A percentile compares a stretch with the other conserved stretches of the same genome.
Evolutionary conservation across 202 grass and related monocot species (phyloP).

Genomic region (Carex arenaria): DNA sequence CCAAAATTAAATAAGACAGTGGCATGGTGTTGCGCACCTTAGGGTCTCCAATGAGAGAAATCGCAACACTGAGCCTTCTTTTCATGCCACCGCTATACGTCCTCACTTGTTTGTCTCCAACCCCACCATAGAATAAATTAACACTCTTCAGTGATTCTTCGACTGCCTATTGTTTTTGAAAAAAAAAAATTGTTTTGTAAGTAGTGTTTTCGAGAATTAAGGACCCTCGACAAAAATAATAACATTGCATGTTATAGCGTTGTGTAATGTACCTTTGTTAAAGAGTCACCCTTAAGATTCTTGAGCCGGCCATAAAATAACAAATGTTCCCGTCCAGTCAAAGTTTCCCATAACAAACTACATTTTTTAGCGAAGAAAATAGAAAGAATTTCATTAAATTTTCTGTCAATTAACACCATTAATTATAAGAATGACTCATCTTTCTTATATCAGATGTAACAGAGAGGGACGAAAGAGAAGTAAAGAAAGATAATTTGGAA

Average conservation of each 20-base stretch:
- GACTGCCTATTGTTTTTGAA: slow-evolving; percentile 27
- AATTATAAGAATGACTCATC: not conserved
- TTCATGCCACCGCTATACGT: slow-evolving; percentile 90
- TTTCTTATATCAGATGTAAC: not conserved
- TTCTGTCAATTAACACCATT: not conserved
- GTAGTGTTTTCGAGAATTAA: not conserved
- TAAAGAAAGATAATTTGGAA: not conserved
- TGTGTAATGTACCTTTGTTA: slow-evolving; percentile 41
- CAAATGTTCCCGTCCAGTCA: slow-evolving; percentile 79
- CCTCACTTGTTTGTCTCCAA: slow-evolving; percentile 73
- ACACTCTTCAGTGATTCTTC: slow-evolving; percentile 77
- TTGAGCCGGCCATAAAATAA: slow-evolving; percentile 90
- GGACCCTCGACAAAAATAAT: not conserved
- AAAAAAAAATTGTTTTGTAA: not conserved
- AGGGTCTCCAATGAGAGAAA: slow-evolving; percentile 80
- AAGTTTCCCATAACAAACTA: slow-evolving; percentile 85
- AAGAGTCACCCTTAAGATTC: slow-evolving; percentile 46
- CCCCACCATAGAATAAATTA: slow-evolving; percentile 54
- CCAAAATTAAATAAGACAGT: not conserved
- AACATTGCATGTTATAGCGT: not conserved
- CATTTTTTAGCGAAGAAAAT: not conserved
- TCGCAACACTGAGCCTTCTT: slow-evolving; percentile 78
- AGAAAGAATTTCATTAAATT: not conserved
- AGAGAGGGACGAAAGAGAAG: not conserved
- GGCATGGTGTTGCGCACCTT: slow-evolving; percentile 33